Percentiles rank a stretch among this genome's conserved stretches.
phyloP scores from a whole-genome alignment of 2,329 filamentous ascomycete genomes.

The Colletotrichum orbiculare region DNA sequence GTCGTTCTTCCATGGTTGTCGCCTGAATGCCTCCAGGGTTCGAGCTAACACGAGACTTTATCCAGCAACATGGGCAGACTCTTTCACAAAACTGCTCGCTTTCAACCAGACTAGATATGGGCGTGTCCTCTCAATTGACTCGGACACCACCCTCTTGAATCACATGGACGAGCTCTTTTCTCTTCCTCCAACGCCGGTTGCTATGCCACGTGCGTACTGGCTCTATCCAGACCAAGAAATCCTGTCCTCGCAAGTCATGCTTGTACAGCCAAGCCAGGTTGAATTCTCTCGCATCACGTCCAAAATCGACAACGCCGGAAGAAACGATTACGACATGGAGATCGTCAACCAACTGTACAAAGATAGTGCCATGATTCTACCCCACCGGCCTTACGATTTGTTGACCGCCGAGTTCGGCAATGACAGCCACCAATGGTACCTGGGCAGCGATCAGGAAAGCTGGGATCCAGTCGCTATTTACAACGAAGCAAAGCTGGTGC shows the following conservation, averaged over 20 bases:
- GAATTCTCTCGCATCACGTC: constrained; percentile 7
- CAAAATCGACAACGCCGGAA: constrained; percentile 54
- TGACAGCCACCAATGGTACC: constrained; percentile 55
- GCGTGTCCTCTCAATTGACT: constrained; percentile 63
- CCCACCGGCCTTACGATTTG: constrained; percentile 71
- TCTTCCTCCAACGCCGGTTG: constrained; percentile 67
- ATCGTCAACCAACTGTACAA: constrained; percentile 72
- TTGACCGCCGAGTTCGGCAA: constrained; percentile 71
- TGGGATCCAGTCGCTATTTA: constrained; percentile 68
- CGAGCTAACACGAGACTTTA: constrained; percentile 7
- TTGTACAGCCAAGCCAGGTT: constrained; percentile 60
- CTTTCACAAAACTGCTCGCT: constrained; percentile 76
- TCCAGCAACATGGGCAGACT: constrained; percentile 66
- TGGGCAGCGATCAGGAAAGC: constrained; percentile 59
- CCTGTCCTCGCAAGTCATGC: constrained; percentile 63
- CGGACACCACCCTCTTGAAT: constrained; percentile 71
- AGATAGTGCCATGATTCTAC: constrained; percentile 68
- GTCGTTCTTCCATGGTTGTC: constrained; percentile 13
- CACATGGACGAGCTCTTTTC: constrained; percentile 78
- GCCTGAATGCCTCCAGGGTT: background rate
- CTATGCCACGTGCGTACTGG: constrained; percentile 81
- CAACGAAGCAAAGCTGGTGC: constrained; percentile 72
- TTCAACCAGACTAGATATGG: constrained; percentile 73
- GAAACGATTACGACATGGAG: constrained; percentile 72
- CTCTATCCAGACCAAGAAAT: constrained; percentile 52